Evolutionary conservation across 148 eudicot genomes (phyloP).

Genomic region (Cornus kousa): DNA sequence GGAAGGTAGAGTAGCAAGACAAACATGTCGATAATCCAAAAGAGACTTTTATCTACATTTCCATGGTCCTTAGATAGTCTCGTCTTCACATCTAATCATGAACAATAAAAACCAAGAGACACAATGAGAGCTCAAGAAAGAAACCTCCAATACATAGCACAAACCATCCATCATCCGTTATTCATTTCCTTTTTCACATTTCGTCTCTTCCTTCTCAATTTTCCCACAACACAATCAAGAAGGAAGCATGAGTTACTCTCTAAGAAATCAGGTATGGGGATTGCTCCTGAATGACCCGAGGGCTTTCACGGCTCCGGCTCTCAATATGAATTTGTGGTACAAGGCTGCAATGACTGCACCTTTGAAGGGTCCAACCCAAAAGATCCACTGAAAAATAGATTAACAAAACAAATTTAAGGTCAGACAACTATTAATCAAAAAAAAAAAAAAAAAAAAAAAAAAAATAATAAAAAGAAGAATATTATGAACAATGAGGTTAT

Average conservation of each 20-base stretch:
- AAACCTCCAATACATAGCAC: not conserved
- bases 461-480: not conserved
- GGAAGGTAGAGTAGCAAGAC: not conserved
- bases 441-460: not conserved
- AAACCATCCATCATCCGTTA: not conserved
- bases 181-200: not conserved
- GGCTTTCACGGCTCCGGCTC: constrained; percentile 41
- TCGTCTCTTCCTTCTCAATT: not conserved
- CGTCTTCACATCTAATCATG: not conserved
- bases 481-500: not conserved
- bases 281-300: constrained; percentile 51
- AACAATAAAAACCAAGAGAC: not conserved
- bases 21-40: not conserved
- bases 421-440: too few relatives aligned
- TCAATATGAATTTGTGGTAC: constrained; percentile 41
- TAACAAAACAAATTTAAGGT: too few relatives aligned
- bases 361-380: constrained; percentile 50
- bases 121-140: not conserved
- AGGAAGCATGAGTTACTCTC: not conserved
- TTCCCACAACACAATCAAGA: not conserved
- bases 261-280: constrained; percentile 11
- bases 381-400: constrained; percentile 34
- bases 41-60: not conserved
- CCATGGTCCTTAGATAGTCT: not conserved
- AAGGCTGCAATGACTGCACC: constrained; percentile 51